Percentiles rank a stretch among this genome's conserved stretches.
phyloP scores from a whole-genome alignment of 2,329 filamentous ascomycete species.

The Ceratocystis destructans region DNA sequence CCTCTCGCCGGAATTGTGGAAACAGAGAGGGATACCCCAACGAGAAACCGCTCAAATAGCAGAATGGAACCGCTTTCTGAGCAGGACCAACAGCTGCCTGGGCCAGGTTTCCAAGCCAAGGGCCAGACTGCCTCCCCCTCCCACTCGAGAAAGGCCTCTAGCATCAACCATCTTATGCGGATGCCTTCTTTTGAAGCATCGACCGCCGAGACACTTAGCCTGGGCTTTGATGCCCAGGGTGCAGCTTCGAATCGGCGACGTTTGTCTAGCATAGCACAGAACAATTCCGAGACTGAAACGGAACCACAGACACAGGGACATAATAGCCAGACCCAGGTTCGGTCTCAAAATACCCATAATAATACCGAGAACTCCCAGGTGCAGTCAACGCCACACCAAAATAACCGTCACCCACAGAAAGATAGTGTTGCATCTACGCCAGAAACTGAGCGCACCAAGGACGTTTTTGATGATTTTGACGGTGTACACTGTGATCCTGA shows the following conservation, averaged over 20 bases:
- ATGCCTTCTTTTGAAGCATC: slow-evolving; percentile 14
- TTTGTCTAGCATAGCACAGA: slow-evolving; percentile 2
- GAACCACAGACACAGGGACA: background rate
- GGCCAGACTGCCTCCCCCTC: background rate
- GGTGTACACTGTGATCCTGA: slow-evolving; percentile 59
- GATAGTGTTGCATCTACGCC: slow-evolving; percentile 24
- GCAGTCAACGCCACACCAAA: background rate
- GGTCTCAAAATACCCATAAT: background rate
- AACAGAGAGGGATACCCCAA: slow-evolving; percentile 32
- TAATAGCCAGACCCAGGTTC: background rate
- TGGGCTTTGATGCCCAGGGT: slow-evolving; percentile 7
- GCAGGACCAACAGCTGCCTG: background rate
- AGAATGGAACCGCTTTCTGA: slow-evolving; percentile 18
- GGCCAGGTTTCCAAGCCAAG: background rate
- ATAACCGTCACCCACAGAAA: background rate
- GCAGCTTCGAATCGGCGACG: slow-evolving; percentile 1
- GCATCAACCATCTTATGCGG: background rate
- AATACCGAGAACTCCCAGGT: background rate
- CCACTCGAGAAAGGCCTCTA: background rate
- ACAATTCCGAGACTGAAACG: background rate
- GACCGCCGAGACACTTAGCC: slow-evolving; percentile 14
- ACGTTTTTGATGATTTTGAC: slow-evolving; percentile 68
- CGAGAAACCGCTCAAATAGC: background rate
- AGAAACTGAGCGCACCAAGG: slow-evolving; percentile 50
- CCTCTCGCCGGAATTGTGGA: slow-evolving; percentile 45